phyloP scores from a whole-genome alignment of 2,329 filamentous ascomycete species.

The Seiridium cupressi region DNA sequence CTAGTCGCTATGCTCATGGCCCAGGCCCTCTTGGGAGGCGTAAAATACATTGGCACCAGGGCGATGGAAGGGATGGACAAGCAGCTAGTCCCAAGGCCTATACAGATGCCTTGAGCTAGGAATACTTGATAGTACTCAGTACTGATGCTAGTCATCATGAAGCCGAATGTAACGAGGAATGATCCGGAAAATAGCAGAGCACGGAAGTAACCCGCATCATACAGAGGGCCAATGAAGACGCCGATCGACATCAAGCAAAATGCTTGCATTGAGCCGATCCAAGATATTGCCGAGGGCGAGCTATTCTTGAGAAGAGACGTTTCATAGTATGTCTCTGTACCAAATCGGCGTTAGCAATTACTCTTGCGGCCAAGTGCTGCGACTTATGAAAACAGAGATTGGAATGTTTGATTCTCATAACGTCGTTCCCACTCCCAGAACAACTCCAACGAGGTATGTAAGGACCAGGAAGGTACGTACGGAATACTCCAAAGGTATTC shows the following conservation, averaged over 20 bases:
- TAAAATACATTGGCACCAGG: slow-evolving; percentile 4
- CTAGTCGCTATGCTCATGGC: background rate
- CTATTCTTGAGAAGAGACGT: slow-evolving; percentile 11
- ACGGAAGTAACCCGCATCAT: slow-evolving; percentile 28
- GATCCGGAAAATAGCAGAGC: slow-evolving; percentile 20
- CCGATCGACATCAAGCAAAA: slow-evolving; percentile 27
- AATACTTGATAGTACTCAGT: slow-evolving; percentile 2
- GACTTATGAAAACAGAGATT: too few species aligned
- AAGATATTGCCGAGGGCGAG: slow-evolving; percentile 23
- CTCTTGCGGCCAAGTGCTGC: too few species aligned
- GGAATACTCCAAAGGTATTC: background rate
- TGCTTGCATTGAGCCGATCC: slow-evolving; percentile 28
- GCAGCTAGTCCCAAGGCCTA: slow-evolving; percentile 4
- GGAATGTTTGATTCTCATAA: too few species aligned
- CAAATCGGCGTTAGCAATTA: background rate
- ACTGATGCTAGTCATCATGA: slow-evolving; percentile 5
- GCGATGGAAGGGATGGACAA: slow-evolving; percentile 3
- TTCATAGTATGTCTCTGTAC: slow-evolving; percentile 22
- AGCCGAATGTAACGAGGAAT: slow-evolving; percentile 13
- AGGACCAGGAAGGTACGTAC: background rate
- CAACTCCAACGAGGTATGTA: too few species aligned
- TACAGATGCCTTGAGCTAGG: slow-evolving; percentile 1
- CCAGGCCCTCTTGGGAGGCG: background rate
- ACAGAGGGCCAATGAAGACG: slow-evolving; percentile 26
- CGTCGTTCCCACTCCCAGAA: too few species aligned